Evolutionary conservation across 208 protist species (phyloP).

Genomic region (Acanthamoeba lenticulata): DNA sequence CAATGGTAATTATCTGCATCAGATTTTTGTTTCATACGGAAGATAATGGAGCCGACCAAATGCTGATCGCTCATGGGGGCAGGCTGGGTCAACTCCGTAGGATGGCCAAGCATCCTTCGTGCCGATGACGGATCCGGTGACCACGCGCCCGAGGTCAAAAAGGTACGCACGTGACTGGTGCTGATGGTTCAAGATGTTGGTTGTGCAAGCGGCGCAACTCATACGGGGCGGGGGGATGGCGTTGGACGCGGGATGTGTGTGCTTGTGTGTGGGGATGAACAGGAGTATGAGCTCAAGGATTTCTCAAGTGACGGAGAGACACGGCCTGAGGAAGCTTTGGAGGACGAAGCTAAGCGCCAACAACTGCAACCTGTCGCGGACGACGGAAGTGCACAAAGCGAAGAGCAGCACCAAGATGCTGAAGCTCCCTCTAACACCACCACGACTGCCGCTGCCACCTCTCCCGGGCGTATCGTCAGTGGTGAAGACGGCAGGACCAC

Average conservation of each 20-base stretch:
- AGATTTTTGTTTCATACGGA: background rate
- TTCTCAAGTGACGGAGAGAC: background rate
- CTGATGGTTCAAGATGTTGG: no score
- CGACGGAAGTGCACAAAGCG: background rate
- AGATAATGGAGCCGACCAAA: background rate
- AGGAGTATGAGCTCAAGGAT: background rate
- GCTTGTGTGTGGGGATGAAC: no score
- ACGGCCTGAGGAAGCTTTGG: background rate
- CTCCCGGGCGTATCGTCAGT: background rate
- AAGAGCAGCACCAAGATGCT: background rate
- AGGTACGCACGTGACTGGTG: background rate
- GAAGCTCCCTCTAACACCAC: background rate
- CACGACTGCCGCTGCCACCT: background rate
- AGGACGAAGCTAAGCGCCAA: background rate
- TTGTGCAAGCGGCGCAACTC: no score
- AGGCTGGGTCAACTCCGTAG: constrained; percentile 2
- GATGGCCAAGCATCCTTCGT: background rate
- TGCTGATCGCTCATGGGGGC: background rate
- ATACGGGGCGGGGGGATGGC: no score
- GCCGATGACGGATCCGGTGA: background rate
- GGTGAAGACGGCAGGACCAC: no score
- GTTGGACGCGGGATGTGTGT: no score
- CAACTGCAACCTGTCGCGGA: no score
- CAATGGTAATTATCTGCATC: background rate
- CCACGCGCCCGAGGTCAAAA: background rate